A percentile compares a stretch with the other conserved stretches of the same genome.
Evolutionary conservation across 306 rosid genomes (phyloP).

Genomic region (Cucurbita ficifolia): DNA sequence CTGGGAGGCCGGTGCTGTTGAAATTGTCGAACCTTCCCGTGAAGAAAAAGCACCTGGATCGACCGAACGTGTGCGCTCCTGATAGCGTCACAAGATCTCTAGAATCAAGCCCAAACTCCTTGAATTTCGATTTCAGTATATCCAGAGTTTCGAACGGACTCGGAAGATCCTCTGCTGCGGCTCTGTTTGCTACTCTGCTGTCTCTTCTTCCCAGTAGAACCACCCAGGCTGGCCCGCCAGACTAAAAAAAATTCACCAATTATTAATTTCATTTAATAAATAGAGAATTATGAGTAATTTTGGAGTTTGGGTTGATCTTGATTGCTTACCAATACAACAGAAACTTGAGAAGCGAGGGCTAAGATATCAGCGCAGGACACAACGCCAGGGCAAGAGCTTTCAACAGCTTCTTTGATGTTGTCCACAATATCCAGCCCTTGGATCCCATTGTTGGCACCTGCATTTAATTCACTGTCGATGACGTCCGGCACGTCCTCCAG

Average conservation of each 20-base stretch:
- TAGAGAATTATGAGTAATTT: too few species aligned
- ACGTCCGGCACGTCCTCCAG: constrained; percentile 32
- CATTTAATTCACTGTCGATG: constrained; percentile 55
- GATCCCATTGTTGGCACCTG: constrained; percentile 28
- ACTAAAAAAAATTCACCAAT: constrained; percentile 15
- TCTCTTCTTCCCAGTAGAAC: constrained; percentile 62
- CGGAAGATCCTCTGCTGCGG: constrained; percentile 44
- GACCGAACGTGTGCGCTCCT: constrained; percentile 74
- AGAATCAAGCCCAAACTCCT: constrained; percentile 31
- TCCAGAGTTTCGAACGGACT: constrained; percentile 32
- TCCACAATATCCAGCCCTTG: constrained; percentile 46
- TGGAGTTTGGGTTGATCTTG: neutral
- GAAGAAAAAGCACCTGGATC: constrained; percentile 48
- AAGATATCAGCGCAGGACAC: constrained; percentile 74
- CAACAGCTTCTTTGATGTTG: constrained; percentile 46
- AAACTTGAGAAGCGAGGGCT: constrained; percentile 51
- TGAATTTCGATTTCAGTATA: constrained; percentile 37
- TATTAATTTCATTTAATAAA: too few species aligned
- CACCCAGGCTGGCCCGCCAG: constrained; percentile 62
- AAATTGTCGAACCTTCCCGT: constrained; percentile 42
- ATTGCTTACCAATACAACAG: constrained; percentile 37
- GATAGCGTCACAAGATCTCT: constrained; percentile 54
- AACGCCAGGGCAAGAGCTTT: constrained; percentile 40
- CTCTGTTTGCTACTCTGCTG: constrained; percentile 45
- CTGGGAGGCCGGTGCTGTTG: constrained; percentile 33